Percentiles rank a stretch among this genome's conserved stretches.
Evolutionary conservation across 2,329 filamentous ascomycete genomes (phyloP).

Genomic region (Colletotrichum camelliae): DNA sequence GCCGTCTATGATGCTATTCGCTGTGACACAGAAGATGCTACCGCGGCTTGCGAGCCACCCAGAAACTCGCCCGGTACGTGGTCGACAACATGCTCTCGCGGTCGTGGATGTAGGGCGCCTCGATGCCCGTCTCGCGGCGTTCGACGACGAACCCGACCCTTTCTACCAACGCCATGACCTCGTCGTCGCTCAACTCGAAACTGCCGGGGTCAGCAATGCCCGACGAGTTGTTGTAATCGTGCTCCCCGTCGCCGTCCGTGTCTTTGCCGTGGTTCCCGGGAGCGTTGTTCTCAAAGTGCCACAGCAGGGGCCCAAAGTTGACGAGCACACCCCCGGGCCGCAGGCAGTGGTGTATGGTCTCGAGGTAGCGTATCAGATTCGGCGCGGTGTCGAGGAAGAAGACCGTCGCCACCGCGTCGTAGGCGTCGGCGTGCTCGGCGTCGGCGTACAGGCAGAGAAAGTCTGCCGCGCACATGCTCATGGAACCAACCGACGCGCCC

Average conservation of each 20-base stretch:
- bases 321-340: conserved; percentile 80
- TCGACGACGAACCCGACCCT: conserved; percentile 80
- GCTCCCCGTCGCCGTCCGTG: conserved; percentile 54
- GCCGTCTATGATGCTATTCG: neutral
- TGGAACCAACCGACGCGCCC: conserved; percentile 57
- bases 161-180: conserved; percentile 79
- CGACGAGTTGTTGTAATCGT: conserved; percentile 53
- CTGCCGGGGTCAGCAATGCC: conserved; percentile 89
- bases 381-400: conserved; percentile 99
- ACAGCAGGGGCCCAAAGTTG: conserved; percentile 89
- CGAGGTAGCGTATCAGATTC: conserved; percentile 88
- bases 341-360: conserved; percentile 81
- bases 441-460: conserved; percentile 86
- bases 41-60: conserved; percentile 79
- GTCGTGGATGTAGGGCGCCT: conserved; percentile 88
- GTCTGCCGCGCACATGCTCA: conserved; percentile 94
- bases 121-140: conserved; percentile 61
- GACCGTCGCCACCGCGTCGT: conserved; percentile 85
- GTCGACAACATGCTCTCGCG: conserved; percentile 84
- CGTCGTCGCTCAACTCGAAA: conserved; percentile 88
- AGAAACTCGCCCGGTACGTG: conserved; percentile 79
- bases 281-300: conserved; percentile 88
- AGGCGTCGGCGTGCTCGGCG: conserved; percentile 63
- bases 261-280: conserved; percentile 62
- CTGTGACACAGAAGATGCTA: neutral